Conservation (phyloP, 257 asterid species). For the Nicotiana noctiflora region DNA sequence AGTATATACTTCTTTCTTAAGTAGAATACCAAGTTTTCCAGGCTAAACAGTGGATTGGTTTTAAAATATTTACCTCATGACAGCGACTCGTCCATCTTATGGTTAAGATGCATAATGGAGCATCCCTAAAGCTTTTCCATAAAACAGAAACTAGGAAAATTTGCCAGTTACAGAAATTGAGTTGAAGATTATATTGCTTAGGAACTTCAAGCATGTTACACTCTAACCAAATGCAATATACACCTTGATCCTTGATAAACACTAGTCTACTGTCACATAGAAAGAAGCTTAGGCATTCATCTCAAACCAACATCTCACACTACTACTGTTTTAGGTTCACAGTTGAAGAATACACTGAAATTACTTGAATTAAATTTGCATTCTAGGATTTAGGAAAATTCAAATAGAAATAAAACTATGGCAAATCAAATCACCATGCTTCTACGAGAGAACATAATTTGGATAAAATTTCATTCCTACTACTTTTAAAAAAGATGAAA, state of each 20-base stretch:
- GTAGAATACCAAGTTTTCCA: neutral
- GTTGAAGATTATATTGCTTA: neutral
- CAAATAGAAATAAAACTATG: neutral
- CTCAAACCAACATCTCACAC: neutral
- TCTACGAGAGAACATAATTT: neutral
- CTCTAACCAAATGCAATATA: neutral
- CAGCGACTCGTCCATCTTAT: neutral
- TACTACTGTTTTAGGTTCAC: neutral
- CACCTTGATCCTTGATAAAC: neutral
- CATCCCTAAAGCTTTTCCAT: neutral
- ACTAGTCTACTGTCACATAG: neutral
- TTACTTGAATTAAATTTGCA: neutral
- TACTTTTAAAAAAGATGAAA: neutral
- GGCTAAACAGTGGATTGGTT: neutral
- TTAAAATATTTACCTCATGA: neutral
- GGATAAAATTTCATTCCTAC: neutral
- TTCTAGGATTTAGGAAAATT: neutral
- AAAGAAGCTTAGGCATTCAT: neutral
- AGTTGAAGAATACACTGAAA: neutral
- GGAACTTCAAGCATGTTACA: conserved; percentile 1
- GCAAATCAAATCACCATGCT: neutral
- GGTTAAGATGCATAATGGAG: neutral
- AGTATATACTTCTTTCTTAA: neutral
- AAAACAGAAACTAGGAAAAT: neutral
- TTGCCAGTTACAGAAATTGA: neutral